A percentile compares a stretch with the other conserved stretches of the same genome.
phyloP scores from a whole-genome alignment of 2,329 filamentous ascomycete genomes.

The Colletotrichum scovillei region DNA sequence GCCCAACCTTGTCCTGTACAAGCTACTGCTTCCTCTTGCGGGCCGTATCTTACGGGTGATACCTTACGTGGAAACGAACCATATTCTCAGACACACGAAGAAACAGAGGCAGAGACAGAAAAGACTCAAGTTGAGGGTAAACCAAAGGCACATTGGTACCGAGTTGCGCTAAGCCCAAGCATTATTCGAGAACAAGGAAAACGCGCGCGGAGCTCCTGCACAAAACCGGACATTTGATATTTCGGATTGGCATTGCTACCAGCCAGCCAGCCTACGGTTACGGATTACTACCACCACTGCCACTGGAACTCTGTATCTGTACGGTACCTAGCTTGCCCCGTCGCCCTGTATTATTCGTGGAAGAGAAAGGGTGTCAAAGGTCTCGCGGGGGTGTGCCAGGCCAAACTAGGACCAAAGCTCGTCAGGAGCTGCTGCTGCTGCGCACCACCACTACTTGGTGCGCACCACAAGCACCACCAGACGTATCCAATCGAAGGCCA shows the following conservation, averaged over 20 bases:
- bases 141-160: background rate
- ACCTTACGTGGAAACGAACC: background rate
- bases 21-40: background rate
- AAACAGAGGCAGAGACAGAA: background rate
- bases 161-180: background rate
- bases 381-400: constrained; percentile 6
- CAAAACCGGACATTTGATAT: constrained; percentile 20
- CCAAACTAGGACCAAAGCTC: constrained; percentile 1
- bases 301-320: background rate
- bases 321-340: background rate
- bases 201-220: constrained; percentile 19
- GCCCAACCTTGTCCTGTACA: background rate
- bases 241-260: no score
- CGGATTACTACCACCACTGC: background rate
- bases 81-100: background rate
- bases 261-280: no score
- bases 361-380: background rate
- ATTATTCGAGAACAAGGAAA: constrained; percentile 16
- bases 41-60: constrained; percentile 10
- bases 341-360: background rate
- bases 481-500: constrained; percentile 13
- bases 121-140: background rate
- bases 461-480: background rate
- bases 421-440: background rate
- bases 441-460: background rate